These are phyloP conservation scores for Venturia effusa DNA, from an alignment of 2,329 filamentous ascomycete species.

Conservation along the genomic window DNA sequence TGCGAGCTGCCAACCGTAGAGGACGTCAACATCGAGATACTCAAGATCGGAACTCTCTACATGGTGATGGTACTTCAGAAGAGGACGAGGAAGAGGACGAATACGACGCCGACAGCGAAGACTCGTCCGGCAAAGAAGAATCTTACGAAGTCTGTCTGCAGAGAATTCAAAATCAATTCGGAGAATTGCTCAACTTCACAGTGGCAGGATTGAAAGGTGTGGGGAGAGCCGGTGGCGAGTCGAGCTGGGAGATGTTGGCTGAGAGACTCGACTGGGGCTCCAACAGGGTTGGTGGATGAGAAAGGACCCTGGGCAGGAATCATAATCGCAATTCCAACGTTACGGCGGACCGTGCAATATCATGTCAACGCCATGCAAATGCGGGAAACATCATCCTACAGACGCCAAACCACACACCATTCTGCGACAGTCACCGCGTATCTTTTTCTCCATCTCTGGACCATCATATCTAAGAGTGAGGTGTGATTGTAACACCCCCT, in stretches of 20 bases:
- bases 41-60: background rate
- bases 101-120: constrained; percentile 12
- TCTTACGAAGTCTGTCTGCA: constrained; percentile 43
- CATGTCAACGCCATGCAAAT: background rate
- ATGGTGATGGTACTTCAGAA: background rate
- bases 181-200: constrained; percentile 58
- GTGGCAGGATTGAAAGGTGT: constrained; percentile 62
- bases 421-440: background rate
- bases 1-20: constrained; percentile 15
- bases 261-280: constrained; percentile 57
- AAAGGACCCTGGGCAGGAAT: background rate
- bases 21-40: background rate
- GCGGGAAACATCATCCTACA: background rate
- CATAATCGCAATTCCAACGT: background rate
- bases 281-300: background rate
- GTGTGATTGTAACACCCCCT: background rate
- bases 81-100: constrained; percentile 7
- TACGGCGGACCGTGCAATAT: background rate
- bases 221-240: constrained; percentile 61
- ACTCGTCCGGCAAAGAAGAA: constrained; percentile 15
- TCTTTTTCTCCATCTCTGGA: background rate
- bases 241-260: constrained; percentile 68
- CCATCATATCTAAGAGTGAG: background rate
- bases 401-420: background rate
- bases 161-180: constrained; percentile 52